Evolutionary conservation across 495 filamentous ascomycete genomes (phyloP).

Genomic region (Tuber umbilicatum): DNA sequence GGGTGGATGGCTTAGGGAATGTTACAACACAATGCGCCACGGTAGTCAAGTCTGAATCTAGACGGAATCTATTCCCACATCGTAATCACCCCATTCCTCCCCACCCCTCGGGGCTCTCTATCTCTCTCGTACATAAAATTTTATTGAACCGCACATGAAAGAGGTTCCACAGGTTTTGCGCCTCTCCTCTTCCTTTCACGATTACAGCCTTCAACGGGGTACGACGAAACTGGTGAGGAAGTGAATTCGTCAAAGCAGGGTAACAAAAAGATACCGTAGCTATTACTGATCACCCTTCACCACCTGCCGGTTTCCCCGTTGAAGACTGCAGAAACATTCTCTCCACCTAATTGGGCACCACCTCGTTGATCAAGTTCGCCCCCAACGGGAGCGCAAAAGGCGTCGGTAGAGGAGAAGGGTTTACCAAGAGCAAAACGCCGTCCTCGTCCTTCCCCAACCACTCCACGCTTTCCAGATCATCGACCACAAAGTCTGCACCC

Average conservation of each 20-base stretch:
- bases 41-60: not conserved
- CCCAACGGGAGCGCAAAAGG: not conserved
- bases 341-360: not conserved
- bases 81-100: not conserved
- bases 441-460: conserved; percentile 47
- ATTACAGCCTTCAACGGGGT: not conserved
- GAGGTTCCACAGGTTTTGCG: not conserved
- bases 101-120: not conserved
- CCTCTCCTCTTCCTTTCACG: not conserved
- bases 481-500: conserved; percentile 80
- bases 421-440: conserved; percentile 23
- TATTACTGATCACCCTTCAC: not conserved
- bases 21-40: not conserved
- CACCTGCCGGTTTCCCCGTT: not conserved
- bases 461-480: conserved; percentile 66
- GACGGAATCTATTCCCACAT: not conserved
- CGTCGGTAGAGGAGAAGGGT: not conserved
- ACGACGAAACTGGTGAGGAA: not conserved
- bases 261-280: not conserved
- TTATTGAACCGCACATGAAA: not conserved
- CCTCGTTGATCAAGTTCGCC: not conserved
- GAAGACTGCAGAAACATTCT: not conserved
- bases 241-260: not conserved
- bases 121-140: not conserved
- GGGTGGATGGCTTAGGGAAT: not conserved